Base-by-base conservation (phyloP, 1,284 basidiomycete species). In the Cryptococcus wingfieldii region DNA sequence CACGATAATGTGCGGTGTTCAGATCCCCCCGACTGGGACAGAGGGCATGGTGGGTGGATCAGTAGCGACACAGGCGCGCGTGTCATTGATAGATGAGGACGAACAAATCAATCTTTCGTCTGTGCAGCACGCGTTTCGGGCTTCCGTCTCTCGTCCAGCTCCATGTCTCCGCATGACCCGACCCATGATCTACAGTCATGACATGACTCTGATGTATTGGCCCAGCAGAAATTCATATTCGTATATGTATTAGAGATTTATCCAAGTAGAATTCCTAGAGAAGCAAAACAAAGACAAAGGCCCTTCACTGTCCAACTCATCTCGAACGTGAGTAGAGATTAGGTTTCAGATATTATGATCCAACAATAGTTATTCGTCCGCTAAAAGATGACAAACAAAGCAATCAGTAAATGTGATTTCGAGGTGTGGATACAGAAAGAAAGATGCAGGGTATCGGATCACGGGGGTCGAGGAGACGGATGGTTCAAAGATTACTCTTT, bases 361-460 rank as follows among this genome's bases (percentile, higher is more conserved):
- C 10, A n/a, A 31, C 14, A 25, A 28, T n/a, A 31, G 19, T 52
- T 59, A 59, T 46, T 59, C 58, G 47, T 59, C 58, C 53, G 58
- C 58, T 59, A 56, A 38, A 56, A 13, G 18, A 49, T 12, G 38
- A 39, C 43, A 28, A 39, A 8, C 25, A 41, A 28, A 51, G 53
- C n/a, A 27, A 47, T 53, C 43, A 53, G 52, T 34, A 42, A 53
- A 47, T 46, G 37, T 38, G 13, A 28, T n/a, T 18, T 13, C 25
- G 27, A n/a, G 25, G 38, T 47, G 44, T 37, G 46, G 34, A 37
- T 50, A 50, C 38, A 47, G 23, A n/a, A 31, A 25, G 46, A 31
- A 12, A n/a, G 46, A 28, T 47, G 46, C 46, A 47, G 46, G 46
- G 19, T 27, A 27, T 28, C 46, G 46, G 46, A 10, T 47, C 23